Evolutionary conservation across 2,329 filamentous ascomycete genomes (phyloP).

Genomic region (Aspergillus eucalypticola): DNA sequence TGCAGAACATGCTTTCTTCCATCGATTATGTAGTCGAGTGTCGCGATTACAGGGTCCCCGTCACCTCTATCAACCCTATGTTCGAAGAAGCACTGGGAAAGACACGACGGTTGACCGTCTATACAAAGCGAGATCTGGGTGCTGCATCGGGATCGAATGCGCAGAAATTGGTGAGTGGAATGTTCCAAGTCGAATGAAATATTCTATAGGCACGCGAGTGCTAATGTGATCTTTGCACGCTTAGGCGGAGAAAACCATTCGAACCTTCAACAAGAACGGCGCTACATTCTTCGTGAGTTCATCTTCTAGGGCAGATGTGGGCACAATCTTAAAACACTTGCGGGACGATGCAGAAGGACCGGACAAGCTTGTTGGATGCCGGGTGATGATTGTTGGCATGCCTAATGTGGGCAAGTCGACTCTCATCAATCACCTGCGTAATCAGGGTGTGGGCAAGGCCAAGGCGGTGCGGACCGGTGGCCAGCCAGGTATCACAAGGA

Average conservation of each 20-base stretch:
- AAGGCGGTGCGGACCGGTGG: conserved; percentile 82
- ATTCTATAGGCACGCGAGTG: no score
- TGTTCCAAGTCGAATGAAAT: not conserved
- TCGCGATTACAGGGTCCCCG: conserved; percentile 85
- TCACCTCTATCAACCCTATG: conserved; percentile 85
- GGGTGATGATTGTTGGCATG: conserved; percentile 91
- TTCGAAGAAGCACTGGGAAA: conserved; percentile 77
- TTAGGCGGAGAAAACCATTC: conserved; percentile 36
- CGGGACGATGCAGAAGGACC: conserved; percentile 32
- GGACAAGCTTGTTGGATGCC: conserved; percentile 70
- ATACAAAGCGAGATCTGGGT: conserved; percentile 84
- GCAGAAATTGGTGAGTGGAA: conserved; percentile 40
- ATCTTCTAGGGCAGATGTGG: conserved; percentile 32
- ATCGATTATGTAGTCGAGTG: conserved; percentile 92
- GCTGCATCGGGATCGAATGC: conserved; percentile 44
- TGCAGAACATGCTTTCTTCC: conserved; percentile 75
- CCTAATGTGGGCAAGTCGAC: conserved; percentile 97
- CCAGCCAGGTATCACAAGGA: conserved; percentile 86
- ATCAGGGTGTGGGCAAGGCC: conserved; percentile 60
- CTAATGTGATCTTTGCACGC: conserved; percentile 8
- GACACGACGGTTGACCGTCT: conserved; percentile 76
- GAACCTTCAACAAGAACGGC: conserved; percentile 35
- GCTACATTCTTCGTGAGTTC: conserved; percentile 41
- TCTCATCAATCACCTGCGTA: conserved; percentile 82
- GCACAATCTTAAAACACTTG: conserved; percentile 36